Conservation (phyloP, 306 rosid species). For the Cicer cuneatum region DNA sequence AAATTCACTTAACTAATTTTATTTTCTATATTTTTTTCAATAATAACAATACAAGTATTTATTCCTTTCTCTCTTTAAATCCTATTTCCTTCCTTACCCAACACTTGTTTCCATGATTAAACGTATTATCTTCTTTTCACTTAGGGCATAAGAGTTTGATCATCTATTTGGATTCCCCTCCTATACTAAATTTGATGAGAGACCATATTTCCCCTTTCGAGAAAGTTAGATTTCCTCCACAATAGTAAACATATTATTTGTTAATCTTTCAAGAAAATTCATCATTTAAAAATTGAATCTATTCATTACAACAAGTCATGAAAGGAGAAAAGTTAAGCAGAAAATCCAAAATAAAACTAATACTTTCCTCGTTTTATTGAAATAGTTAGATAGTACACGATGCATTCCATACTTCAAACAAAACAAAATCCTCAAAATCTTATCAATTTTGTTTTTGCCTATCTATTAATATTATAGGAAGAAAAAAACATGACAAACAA, state of each 20-base stretch:
- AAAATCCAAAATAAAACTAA: background rate
- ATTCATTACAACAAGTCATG: background rate
- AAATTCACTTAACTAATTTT: too few species aligned
- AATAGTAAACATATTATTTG: background rate
- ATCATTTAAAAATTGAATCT: background rate
- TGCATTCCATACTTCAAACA: slow-evolving; percentile 25
- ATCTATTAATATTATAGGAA: slow-evolving; percentile 9
- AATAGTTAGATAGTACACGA: background rate
- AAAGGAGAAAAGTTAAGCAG: background rate
- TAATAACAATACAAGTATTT: too few species aligned
- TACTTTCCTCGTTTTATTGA: slow-evolving; percentile 30
- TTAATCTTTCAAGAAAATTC: background rate
- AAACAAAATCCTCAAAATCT: slow-evolving; percentile 37
- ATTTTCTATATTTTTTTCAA: too few species aligned
- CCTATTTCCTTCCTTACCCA: background rate
- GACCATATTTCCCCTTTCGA: background rate
- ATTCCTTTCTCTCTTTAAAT: background rate
- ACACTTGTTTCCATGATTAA: background rate
- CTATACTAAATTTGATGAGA: background rate
- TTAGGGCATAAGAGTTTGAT: too few species aligned
- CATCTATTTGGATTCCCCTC: too few species aligned
- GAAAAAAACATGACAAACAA: slow-evolving; percentile 46
- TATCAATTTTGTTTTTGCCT: background rate
- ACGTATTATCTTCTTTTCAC: background rate
- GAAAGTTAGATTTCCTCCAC: background rate